Base-by-base conservation (phyloP, 2,329 filamentous ascomycete species). In the Plenodomus biglobosus region DNA sequence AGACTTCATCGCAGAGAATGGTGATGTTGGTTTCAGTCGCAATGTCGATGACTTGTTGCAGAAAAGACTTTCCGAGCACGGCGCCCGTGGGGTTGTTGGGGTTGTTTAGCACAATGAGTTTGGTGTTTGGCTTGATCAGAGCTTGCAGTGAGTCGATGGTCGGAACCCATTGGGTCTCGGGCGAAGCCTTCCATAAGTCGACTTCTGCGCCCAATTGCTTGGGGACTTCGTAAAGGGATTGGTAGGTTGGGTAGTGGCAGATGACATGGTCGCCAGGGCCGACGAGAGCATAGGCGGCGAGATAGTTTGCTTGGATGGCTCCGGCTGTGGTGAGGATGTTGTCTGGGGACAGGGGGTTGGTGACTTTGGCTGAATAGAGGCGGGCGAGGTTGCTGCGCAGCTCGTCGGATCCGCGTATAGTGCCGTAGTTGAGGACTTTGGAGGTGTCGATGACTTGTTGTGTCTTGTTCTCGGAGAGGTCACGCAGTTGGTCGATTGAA, bases 61-160 rank as follows among this genome's bases (percentile, higher is more conserved):
- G 76, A 11, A 83, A 77, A 1, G 78, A 67, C 38, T 78, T 83
- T 0, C 85, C 82, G 16, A 90, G 84, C 3, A 86, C 79, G 8
- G 84, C 82, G 5, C 90, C 89, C 0, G 86, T 92, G 0, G 90
- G 90, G 62, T 95, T 95, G 70, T 92, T 89, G 1, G 90, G 87
- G 61, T 91, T 92, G 69, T 83, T 86, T 57, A 87, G 72, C 42
- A 87, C 79, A 49, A 86, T 80, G 71, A 91, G 78, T 73, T 88
- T 90, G 3, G 86, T 90, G 62, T 87, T 88, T 8, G 76, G 72
- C 62, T 79, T 82, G 44, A 92, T 82, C 42, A 94, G 71, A 0
- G 62, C 59, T 53, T 85, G 81, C 21, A 95, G 73, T 50, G 88
- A 84, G 5, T 81, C 76, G 13, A 90, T 69, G 54, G 90, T 79